Evolutionary conservation across 2,329 filamentous ascomycete species (phyloP).

Genomic region (Colletotrichum lindemuthianum): DNA sequence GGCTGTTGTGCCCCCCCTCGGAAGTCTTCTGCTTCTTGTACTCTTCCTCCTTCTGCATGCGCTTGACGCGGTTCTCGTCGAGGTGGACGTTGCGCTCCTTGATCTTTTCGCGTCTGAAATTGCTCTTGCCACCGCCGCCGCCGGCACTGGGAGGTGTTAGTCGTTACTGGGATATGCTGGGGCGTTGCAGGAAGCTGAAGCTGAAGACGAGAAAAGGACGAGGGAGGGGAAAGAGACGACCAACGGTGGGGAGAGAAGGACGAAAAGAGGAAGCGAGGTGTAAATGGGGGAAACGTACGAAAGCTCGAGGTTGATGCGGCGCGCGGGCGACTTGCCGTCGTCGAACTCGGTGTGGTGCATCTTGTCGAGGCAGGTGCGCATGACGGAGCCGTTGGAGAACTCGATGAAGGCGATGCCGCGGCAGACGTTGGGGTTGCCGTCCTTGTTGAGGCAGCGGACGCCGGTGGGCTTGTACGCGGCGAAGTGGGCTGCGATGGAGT

Average conservation of each 20-base stretch:
- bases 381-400: conserved; percentile 85
- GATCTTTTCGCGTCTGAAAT: conserved; percentile 79
- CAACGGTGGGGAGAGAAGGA: no score
- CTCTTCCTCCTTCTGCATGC: conserved; percentile 56
- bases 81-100: conserved; percentile 87
- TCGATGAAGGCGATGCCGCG: conserved; percentile 89
- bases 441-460: conserved; percentile 79
- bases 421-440: conserved; percentile 68
- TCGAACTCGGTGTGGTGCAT: conserved; percentile 87
- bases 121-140: conserved; percentile 85
- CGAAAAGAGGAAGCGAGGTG: background rate
- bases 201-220: no score
- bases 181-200: no score
- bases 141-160: conserved; percentile 68
- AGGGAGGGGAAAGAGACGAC: no score
- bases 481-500: conserved; percentile 79
- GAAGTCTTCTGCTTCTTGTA: conserved; percentile 49
- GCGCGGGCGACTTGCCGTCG: conserved; percentile 62
- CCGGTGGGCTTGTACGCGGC: conserved; percentile 75
- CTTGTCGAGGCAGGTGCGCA: conserved; percentile 91
- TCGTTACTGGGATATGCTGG: no score
- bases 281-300: conserved; percentile 66
- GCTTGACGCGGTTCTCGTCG: conserved; percentile 68
- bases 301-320: conserved; percentile 92
- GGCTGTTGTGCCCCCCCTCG: conserved; percentile 39